A percentile compares a stretch with the other conserved stretches of the same genome.
These are phyloP conservation scores for Limnanthes douglasii DNA, from an alignment of 345 rosid genomes.

Conservation along the genomic window DNA sequence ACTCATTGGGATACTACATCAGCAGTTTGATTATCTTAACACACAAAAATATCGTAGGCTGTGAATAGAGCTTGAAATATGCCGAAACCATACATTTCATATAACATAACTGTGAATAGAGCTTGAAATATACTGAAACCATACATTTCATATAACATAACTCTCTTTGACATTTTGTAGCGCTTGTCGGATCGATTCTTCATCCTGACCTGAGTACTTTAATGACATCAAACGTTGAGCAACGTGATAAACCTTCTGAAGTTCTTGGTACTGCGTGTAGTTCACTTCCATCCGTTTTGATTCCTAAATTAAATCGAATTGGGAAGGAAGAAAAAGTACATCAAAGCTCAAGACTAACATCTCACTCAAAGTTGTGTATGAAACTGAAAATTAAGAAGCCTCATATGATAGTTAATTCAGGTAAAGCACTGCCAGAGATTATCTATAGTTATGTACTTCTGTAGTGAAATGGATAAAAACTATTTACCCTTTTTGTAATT, in stretches of 20 bases:
- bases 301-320: constrained; percentile 26
- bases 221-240: constrained; percentile 68
- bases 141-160: no score
- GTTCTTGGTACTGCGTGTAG: constrained; percentile 26
- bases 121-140: no score
- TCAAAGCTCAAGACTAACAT: no score
- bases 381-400: neutral
- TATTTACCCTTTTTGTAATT: constrained; percentile 44
- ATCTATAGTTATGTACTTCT: neutral
- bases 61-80: no score
- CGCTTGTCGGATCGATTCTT: constrained; percentile 53
- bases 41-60: no score
- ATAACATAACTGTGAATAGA: no score
- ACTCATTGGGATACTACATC: no score
- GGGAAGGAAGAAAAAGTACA: no score
- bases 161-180: constrained; percentile 51
- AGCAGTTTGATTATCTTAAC: no score
- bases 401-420: neutral
- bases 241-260: constrained; percentile 28
- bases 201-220: constrained; percentile 49
- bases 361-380: neutral
- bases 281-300: constrained; percentile 49
- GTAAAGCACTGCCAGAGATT: neutral
- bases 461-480: neutral
- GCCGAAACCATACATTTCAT: no score